A percentile compares a stretch with the other conserved stretches of the same genome.
Evolutionary conservation across 1,284 basidiomycete species (phyloP).

Genomic region (Agroathelia rolfsii): DNA sequence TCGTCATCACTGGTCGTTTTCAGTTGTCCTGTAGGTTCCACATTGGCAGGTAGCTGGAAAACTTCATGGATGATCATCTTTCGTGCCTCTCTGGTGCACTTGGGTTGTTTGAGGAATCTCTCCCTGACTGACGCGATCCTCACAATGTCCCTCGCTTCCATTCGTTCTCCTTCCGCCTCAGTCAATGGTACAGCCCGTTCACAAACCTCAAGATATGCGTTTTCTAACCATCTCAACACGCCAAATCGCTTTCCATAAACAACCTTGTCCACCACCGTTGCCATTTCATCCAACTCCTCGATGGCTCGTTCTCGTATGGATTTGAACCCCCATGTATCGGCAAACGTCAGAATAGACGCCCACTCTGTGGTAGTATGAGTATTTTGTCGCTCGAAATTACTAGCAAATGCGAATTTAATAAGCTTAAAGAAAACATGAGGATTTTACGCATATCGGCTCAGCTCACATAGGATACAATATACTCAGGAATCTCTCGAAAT

Average conservation of each 20-base stretch:
- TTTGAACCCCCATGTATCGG: not conserved
- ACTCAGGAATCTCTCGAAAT: constrained; percentile 7
- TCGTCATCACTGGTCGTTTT: no score
- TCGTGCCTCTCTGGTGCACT: no score
- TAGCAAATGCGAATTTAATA: no score
- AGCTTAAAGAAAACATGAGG: no score
- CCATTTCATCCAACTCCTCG: not conserved
- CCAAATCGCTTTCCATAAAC: not conserved
- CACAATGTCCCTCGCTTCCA: constrained; percentile 12
- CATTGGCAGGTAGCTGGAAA: no score
- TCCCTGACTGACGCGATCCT: constrained; percentile 1
- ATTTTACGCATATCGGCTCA: no score
- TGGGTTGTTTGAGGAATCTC: no score
- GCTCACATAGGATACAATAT: constrained; percentile 8
- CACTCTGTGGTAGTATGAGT: no score
- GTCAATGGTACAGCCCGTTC: not conserved
- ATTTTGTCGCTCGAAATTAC: no score
- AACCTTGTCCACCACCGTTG: constrained; percentile 1
- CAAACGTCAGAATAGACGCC: not conserved
- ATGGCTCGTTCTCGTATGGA: not conserved
- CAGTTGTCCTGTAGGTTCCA: no score
- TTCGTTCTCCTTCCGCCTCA: constrained; percentile 2
- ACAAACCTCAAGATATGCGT: not conserved
- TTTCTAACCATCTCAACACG: not conserved
- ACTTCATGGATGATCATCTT: no score